Base-by-base conservation (phyloP, 2,329 filamentous ascomycete species). In the Exophiala phaeomuriformis region DNA sequence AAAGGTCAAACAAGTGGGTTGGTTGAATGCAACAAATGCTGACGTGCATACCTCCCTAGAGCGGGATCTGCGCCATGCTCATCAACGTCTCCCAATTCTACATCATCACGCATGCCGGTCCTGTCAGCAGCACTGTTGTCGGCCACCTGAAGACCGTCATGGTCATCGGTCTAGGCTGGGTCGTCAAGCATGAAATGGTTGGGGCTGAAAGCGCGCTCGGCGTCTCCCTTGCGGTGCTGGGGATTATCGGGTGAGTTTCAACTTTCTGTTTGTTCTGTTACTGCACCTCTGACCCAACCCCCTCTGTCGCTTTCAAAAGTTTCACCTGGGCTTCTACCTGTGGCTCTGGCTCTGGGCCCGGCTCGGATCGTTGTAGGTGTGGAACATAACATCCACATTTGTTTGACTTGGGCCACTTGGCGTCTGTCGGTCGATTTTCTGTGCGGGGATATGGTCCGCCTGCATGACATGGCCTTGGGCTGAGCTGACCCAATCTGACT, bases 61-160 rank as follows among this genome's bases (percentile, higher is more conserved):
- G 81, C 52, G 83, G 82, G 12, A 56, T 77, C 4, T 80, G 84
- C 58, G 83, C 83, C 6, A 78, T 78, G 36, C 68, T 84, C 51
- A 83, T 86, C 69, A 85, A 85, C 65, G 75, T 83, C 30, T 56
- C 53, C 5, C 54, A 53, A 39, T 56, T 56, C 54, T 51, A 53
- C 46, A 56, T 66, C n/a, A 64, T 65, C 40, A 63, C 65, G 10
- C 60, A 59, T 0, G 66, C 67, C 2, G 81, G 82, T 0, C 78
- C 82, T 0, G 81, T 85, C 3, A 81, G 80, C 5, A 83, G 80
- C 61, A 84, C 82, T 0, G 80, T 85, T 0, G 80, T 85, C 10
- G 82, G 81, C 0, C 81, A 85, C 62, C 70, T 83, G 35, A 85
- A 85, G 69, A 85, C 81, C 0, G 83, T 80, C 61, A 77, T 77